These are phyloP conservation scores for Populus hybrid DNA, from an alignment of 441 rosid genomes.

Conservation along the genomic window DNA sequence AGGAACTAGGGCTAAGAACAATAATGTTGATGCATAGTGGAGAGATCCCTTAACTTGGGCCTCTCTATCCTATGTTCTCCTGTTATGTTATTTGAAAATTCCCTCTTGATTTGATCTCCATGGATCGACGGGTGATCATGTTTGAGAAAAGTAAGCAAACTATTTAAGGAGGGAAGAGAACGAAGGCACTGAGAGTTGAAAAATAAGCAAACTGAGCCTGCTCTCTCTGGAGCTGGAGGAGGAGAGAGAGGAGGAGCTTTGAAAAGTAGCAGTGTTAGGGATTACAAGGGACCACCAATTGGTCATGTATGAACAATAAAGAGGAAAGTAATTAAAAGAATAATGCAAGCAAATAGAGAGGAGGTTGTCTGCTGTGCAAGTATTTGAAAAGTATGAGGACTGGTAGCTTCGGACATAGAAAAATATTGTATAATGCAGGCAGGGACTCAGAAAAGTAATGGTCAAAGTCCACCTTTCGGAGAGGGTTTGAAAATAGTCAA, in stretches of 20 bases:
- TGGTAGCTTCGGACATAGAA: constrained; percentile 6
- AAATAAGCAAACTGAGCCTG: not conserved
- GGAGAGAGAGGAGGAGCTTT: constrained; percentile 14
- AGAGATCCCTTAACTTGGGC: constrained; percentile 1
- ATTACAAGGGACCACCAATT: not conserved
- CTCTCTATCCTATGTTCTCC: constrained; percentile 3
- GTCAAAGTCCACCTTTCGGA: constrained; percentile 60
- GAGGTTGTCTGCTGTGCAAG: not conserved
- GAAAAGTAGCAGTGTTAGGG: constrained; percentile 17
- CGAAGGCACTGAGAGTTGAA: constrained; percentile 12
- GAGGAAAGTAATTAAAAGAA: not conserved
- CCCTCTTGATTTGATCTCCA: constrained; percentile 6
- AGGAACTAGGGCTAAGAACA: not conserved
- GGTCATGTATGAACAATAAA: not conserved
- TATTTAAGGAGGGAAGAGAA: not conserved
- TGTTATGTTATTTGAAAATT: not conserved
- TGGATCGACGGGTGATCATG: not conserved
- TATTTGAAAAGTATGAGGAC: constrained; percentile 2
- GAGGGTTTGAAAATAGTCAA: constrained; percentile 65
- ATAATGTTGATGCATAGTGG: constrained; percentile 2
- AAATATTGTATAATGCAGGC: constrained; percentile 10
- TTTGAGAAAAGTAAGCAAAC: constrained; percentile 1
- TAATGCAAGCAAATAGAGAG: not conserved
- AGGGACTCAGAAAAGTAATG: constrained; percentile 30
- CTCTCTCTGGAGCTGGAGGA: not conserved